A percentile compares a stretch with the other conserved stretches of the same genome.
phyloP scores from a whole-genome alignment of 2,329 filamentous ascomycete genomes.

The Xylaria digitata region DNA sequence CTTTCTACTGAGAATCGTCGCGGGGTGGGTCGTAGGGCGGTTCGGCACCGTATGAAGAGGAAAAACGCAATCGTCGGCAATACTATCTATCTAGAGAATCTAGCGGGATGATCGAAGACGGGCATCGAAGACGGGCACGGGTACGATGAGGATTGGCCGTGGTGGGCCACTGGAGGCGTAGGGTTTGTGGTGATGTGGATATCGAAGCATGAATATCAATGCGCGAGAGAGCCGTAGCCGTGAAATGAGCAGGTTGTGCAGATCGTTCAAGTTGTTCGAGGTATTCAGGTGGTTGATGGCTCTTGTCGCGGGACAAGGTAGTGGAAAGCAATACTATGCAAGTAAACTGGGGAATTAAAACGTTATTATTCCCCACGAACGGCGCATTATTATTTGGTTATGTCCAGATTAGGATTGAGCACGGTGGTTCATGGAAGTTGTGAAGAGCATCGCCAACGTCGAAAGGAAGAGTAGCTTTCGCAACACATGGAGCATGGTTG shows the following conservation, averaged over 20 bases:
- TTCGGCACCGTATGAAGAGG: background rate
- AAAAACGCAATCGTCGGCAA: slow-evolving; percentile 1
- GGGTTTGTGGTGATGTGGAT: slow-evolving; percentile 5
- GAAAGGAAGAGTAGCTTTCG: background rate
- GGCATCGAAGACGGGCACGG: background rate
- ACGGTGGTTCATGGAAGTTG: background rate
- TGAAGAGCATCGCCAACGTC: background rate
- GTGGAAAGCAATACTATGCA: background rate
- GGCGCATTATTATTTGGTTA: background rate
- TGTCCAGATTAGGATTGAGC: background rate
- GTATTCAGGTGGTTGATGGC: background rate
- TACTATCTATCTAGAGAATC: background rate
- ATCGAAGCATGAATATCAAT: background rate
- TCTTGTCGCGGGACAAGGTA: background rate
- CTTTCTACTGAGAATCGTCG: background rate
- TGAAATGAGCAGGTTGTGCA: background rate
- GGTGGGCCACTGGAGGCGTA: background rate
- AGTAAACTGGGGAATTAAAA: background rate
- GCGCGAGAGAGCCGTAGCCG: background rate
- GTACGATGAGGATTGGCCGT: background rate
- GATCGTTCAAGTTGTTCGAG: background rate
- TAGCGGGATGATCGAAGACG: background rate
- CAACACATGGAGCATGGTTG: background rate
- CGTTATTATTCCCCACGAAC: background rate
- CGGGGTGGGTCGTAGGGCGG: background rate